Evolutionary conservation across 805 yeast genomes (phyloP), one percentile per base, ranked within the genome.

Genomic region (Cyberlindnera meyerae): DNA sequence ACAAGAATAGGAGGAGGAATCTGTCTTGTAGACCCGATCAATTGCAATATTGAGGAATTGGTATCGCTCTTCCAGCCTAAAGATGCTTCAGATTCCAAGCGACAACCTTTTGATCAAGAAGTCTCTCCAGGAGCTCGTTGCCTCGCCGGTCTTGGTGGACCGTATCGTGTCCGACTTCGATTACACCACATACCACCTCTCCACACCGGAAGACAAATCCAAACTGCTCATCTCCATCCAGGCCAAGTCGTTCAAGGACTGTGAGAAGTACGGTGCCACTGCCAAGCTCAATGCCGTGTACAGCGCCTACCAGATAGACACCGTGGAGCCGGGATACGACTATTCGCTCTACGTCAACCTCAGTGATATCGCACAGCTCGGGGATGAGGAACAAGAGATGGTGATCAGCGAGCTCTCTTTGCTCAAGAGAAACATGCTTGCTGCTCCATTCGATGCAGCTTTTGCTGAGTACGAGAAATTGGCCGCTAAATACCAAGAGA

Each of bases 151-250:
- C 33, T 63, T 76, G 6, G 68, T 87, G 45, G 97, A 93, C 62
- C 77, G 97, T 60, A 79, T 90, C 44, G 76, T 93, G 45, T 81
- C 95, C 27, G 99, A 93, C 66, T 93, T 93, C 52, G 99, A 93
- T 62, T 87, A 87, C 65, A 95, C 96, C 33, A 84, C 93, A 21
- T 89, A 84, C 63, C 97, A 90, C 61, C 69, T 93, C 43, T 82
- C 95, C 32, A 90, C 94, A n/a, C 85, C 89, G 3, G 88, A 79
- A 48, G 68, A 77, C 42, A 85, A 82, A 63, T 60, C 79, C 24
- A 52, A 73, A 57, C 62, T 87, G 40, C 65, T 82, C 45, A 64
- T 87, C 18, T 82, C 93, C 17, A 67, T 87, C 35, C 75, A 72
- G 45, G 75, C 86, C 58, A 83, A 81, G 59, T 82, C 94, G 51